Base-by-base conservation (phyloP, 257 asterid genomes). In the Galeopsis tetrahit region DNA sequence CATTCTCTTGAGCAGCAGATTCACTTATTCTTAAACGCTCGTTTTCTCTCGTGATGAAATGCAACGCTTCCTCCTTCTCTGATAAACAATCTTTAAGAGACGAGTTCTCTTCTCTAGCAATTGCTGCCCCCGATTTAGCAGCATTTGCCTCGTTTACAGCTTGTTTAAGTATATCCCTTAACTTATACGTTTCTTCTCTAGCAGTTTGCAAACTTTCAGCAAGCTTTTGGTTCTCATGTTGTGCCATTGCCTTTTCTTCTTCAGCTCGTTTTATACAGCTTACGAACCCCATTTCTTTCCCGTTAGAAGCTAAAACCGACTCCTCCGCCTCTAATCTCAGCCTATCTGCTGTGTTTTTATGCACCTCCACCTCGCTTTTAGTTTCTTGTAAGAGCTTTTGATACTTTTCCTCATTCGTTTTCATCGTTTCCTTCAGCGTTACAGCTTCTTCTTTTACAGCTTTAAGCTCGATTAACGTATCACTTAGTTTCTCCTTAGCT, bases 261-360 rank as follows among this genome's bases (percentile, higher is more conserved):
- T 90, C 99, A 0, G 89, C 90, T 63, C 81, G 31, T 34, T 88
- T 94, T 31, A 94, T 85, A 70, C 96, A 90, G 32, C 83, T 77
- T 3, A 92, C 88, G 66, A 92, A 86, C 1, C 97, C 94, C 83
- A 90, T 85, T 62, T 95, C 98, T 64, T 92, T 95, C 11, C 85
- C 97, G n/a, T 85, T 92, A 98, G 93, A 95, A 0, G 96, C 97
- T 55, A 89, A 44, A 38, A 85, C 84, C 0, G 96, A 65, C 70
- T 95, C 99, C 80, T 95, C 99, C 0, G 95, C 96, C 65, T 95
- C 99, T 3, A 81, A n/a, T 15, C 96, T 77, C 14, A 91, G 81
- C 64, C 97, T 70, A 7, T 90, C 93, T 1, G 89, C 87, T 0
- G 88, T 78, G 72, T 86, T 90, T 58, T 71, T 79, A 36, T 83